A percentile compares a stretch with the other conserved stretches of the same genome.
Evolutionary conservation across 1,284 basidiomycete species (phyloP).

Genomic region (Amylostereum areolatum): DNA sequence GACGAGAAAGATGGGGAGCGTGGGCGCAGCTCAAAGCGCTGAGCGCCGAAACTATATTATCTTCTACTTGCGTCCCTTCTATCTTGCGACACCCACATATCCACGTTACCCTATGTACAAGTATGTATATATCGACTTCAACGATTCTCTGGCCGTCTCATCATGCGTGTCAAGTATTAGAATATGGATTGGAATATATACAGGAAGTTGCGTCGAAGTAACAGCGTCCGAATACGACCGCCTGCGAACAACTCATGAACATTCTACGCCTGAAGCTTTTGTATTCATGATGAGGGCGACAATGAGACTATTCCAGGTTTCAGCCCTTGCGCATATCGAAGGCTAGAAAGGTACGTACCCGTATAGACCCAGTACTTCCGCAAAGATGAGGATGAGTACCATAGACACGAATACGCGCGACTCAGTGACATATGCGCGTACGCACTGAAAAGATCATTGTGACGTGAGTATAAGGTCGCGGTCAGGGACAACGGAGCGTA

Average conservation of each 20-base stretch:
- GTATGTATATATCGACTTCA: too few species aligned
- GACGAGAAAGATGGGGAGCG: too few species aligned
- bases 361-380: constrained; percentile 89
- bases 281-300: constrained; percentile 39
- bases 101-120: too few species aligned
- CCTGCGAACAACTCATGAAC: neutral
- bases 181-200: neutral
- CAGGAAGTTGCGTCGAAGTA: constrained; percentile 1
- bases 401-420: constrained; percentile 87
- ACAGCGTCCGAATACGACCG: neutral
- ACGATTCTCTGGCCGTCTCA: too few species aligned
- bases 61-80: too few species aligned
- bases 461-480: too few species aligned
- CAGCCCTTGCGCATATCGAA: constrained; percentile 34
- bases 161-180: neutral
- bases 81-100: too few species aligned
- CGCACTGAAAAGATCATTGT: constrained; percentile 38
- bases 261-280: constrained; percentile 2
- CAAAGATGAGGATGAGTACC: constrained; percentile 91
- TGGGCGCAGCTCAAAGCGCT: too few species aligned
- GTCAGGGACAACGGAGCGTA: constrained; percentile 30
- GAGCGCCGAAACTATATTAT: too few species aligned
- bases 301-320: constrained; percentile 52
- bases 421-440: constrained; percentile 77
- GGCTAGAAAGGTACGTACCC: constrained; percentile 48